Evolutionary conservation across 441 rosid species (phyloP).

Genomic region (Populus trichocarpa): DNA sequence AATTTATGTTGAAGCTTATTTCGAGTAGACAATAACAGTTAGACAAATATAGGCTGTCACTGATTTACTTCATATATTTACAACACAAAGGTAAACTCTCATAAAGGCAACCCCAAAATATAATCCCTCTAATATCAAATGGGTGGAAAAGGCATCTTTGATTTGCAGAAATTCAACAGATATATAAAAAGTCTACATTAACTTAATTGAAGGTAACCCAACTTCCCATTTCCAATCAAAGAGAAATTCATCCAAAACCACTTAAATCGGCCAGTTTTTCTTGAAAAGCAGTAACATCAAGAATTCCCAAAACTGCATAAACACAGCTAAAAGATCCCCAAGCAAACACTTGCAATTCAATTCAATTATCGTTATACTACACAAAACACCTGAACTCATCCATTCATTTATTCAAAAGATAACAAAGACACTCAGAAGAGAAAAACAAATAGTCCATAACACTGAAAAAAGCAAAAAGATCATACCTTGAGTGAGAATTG

Average conservation of each 20-base stretch:
- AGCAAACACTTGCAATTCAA: background rate
- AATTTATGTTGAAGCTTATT: background rate
- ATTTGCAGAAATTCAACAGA: conserved; percentile 8
- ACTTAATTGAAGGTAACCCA: background rate
- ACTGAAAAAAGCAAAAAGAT: conserved; percentile 10
- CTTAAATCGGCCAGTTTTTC: background rate
- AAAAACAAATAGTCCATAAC: background rate
- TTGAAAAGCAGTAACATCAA: background rate
- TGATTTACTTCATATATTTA: background rate
- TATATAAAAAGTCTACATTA: background rate
- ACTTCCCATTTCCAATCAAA: conserved; percentile 6
- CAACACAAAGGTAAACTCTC: background rate
- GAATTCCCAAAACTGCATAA: conserved; percentile 9
- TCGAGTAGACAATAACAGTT: background rate
- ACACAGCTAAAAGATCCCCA: background rate
- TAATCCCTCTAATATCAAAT: background rate
- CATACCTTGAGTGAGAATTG: conserved; percentile 41
- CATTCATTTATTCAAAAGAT: background rate
- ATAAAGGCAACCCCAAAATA: background rate
- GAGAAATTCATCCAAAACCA: background rate
- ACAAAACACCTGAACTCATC: background rate
- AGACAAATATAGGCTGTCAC: background rate
- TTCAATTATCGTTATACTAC: background rate
- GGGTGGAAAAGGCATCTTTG: background rate
- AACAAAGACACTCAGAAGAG: background rate